Evolutionary conservation across 2,329 filamentous ascomycete genomes (phyloP).

Genomic region (Elsinoe perseae): DNA sequence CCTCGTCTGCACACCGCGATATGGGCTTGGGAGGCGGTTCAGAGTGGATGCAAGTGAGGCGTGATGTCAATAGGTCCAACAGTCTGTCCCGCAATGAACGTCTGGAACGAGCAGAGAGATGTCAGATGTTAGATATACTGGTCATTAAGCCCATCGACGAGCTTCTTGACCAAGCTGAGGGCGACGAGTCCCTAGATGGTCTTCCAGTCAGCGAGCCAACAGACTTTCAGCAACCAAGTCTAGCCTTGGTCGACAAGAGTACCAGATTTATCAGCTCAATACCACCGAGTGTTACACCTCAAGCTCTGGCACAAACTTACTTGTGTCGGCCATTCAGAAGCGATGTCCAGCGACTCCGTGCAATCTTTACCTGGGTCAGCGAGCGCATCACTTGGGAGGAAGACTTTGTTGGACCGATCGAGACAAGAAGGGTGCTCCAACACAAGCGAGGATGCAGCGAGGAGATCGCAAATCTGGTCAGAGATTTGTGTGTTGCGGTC

Average conservation of each 20-base stretch:
- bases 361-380: conserved; percentile 96
- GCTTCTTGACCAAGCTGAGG: conserved; percentile 73
- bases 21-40: conserved; percentile 58
- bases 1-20: conserved; percentile 50
- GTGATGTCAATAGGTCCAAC: conserved; percentile 92
- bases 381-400: conserved; percentile 95
- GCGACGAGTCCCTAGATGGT: conserved; percentile 82
- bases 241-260: conserved; percentile 89
- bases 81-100: conserved; percentile 84
- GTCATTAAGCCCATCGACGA: conserved; percentile 86
- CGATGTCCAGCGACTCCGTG: conserved; percentile 83
- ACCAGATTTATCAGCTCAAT: conserved; percentile 80
- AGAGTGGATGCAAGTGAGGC: conserved; percentile 96
- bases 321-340: conserved; percentile 90
- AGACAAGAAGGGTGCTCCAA: conserved; percentile 76
- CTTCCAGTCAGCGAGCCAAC: conserved; percentile 72
- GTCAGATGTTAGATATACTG: conserved; percentile 88
- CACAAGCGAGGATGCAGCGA: conserved; percentile 76
- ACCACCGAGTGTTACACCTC: conserved; percentile 72
- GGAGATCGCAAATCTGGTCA: conserved; percentile 80
- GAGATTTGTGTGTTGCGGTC: conserved; percentile 88
- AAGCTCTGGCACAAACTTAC: conserved; percentile 79
- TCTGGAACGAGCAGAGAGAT: conserved; percentile 75
- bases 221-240: conserved; percentile 63
- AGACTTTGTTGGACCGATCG: conserved; percentile 76